Evolutionary conservation across 768 basidiomycete genomes (phyloP).

Genomic region (Trametes elegans): DNA sequence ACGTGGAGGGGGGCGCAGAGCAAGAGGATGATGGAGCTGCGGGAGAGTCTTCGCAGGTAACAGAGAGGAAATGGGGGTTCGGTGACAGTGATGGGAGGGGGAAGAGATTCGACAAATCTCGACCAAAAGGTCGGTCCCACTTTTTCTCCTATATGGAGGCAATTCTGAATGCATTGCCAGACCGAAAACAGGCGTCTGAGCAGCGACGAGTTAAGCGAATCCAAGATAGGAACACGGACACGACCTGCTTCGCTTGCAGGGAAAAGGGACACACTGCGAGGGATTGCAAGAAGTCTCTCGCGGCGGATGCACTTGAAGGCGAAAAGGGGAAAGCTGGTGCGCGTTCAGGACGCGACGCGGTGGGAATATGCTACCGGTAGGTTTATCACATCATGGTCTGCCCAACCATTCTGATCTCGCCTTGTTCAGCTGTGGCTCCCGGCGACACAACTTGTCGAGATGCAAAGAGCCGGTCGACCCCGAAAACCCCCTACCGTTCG

Average conservation of each 20-base stretch:
- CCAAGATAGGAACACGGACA: conserved; percentile 51
- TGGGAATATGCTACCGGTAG: conserved; percentile 48
- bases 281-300: conserved; percentile 62
- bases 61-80: conserved; percentile 13
- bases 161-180: not conserved
- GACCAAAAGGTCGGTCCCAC: conserved; percentile 24
- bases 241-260: conserved; percentile 86
- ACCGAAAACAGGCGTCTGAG: conserved; percentile 44
- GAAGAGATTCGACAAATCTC: conserved; percentile 28
- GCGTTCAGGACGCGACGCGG: conserved; percentile 60
- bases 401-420: not conserved
- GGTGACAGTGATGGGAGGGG: conserved; percentile 31
- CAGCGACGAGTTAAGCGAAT: conserved; percentile 63
- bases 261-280: conserved; percentile 79
- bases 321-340: conserved; percentile 25
- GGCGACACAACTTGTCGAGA: conserved; percentile 70
- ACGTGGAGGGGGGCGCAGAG: conserved; percentile 10
- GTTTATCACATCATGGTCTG: not conserved
- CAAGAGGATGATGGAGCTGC: not conserved
- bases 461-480: conserved; percentile 69
- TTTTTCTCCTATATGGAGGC: conserved; percentile 7
- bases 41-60: conserved; percentile 23
- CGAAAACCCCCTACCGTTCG: conserved; percentile 74
- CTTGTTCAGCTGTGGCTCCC: conserved; percentile 71
- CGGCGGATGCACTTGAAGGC: conserved; percentile 17